phyloP scores from a whole-genome alignment of 2,329 filamentous ascomycete genomes.

The Calonectria henricotiae region DNA sequence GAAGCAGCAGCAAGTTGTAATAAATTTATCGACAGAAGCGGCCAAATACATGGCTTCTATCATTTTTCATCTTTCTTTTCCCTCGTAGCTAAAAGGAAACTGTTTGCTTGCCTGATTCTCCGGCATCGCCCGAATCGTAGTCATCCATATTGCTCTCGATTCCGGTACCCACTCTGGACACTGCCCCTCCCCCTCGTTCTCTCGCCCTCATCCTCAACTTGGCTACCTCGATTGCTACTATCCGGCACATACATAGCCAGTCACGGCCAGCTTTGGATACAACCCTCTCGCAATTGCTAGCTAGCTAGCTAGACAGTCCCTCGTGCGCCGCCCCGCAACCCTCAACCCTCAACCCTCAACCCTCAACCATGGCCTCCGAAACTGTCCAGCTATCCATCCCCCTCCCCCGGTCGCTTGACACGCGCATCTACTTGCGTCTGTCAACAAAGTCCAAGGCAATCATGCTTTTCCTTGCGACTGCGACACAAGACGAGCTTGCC shows the following conservation, averaged over 20 bases:
- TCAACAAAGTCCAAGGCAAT: slow-evolving; percentile 73
- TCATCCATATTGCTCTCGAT: neutral
- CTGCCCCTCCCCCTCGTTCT: slow-evolving; percentile 25
- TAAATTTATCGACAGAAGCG: neutral
- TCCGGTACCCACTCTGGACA: slow-evolving; percentile 19
- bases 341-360: too few species aligned
- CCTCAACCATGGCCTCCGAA: slow-evolving; percentile 49
- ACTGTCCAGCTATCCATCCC: slow-evolving; percentile 70
- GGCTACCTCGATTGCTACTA: slow-evolving; percentile 11
- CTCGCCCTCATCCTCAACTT: neutral
- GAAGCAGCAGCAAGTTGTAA: slow-evolving; percentile 14
- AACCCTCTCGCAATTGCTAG: neutral
- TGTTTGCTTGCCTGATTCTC: neutral
- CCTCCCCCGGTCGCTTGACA: slow-evolving; percentile 74
- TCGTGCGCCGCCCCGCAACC: neutral
- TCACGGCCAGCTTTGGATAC: neutral
- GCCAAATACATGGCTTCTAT: slow-evolving; percentile 5
- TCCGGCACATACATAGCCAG: slow-evolving; percentile 10
- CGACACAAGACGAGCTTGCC: slow-evolving; percentile 68
- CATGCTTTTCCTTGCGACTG: slow-evolving; percentile 75
- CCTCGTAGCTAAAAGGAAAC: neutral
- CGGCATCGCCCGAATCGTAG: slow-evolving; percentile 8
- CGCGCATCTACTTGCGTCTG: slow-evolving; percentile 74
- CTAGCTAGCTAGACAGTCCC: neutral
- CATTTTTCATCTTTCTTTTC: neutral